Base-by-base conservation (phyloP, 257 asterid genomes). In the Solanum sitiens region DNA sequence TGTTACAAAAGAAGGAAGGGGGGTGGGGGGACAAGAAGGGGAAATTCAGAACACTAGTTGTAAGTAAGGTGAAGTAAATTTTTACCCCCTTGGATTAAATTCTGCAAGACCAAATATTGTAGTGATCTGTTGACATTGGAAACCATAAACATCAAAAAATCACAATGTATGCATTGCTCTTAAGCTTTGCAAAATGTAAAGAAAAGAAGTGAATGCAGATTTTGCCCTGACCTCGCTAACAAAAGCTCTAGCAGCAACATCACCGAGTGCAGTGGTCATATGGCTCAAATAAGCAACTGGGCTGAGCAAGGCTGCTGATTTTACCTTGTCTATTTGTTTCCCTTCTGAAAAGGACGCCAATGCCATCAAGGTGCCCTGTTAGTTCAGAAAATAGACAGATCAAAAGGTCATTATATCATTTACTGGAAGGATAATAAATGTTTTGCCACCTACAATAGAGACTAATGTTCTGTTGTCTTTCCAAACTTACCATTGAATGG, bases 261-360 rank as follows among this genome's bases (percentile, higher is more conserved):
- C 93, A 20, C 95, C 97, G 27, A 95, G 92, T 9, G 92, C 89
- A 61, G 98, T 94, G 83, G 91, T 93, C 96, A 96, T 95, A 33
- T 96, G 98, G 89, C 94, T 95, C 39, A 96, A 90, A 82, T 94
- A 96, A 15, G 99, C 99, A 76, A 95, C 89, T n/a, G 99, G 99
- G 93, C 98, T 93, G 39, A 96, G 79, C 89, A 96, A 84, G 11
- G 88, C 95, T 25, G 98, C 99, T 4, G 99, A 96, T 90, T 82
- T 93, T 20, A 96, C 92, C 94, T 93, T 96, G 82, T 95, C 98
- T 6, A 93, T 15, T 30, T 91, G 91, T 87, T 83, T 94, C 84
- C 99, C 95, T 87, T 94, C 93, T 1, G 98, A 91, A 85, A 96
- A 96, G 11, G 97, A 89, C 40, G 98, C 97, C 93, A 95, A 82